A percentile compares a stretch with the other conserved stretches of the same genome.
Evolutionary conservation across 805 yeast species (phyloP).

Genomic region (Saccharomyces cerevisiae): DNA sequence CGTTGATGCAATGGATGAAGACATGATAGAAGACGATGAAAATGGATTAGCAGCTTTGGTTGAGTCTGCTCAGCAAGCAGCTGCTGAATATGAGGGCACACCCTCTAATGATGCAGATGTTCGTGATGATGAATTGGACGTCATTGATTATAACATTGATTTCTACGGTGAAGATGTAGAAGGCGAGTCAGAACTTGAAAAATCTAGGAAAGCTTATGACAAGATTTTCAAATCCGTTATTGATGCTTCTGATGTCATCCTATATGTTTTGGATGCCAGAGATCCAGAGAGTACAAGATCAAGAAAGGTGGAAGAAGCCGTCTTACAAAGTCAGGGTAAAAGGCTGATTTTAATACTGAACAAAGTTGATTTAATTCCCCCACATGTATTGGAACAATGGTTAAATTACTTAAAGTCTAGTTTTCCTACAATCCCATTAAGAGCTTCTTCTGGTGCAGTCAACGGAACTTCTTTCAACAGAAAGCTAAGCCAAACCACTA

Average conservation of each 20-base stretch:
- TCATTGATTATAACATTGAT: slow-evolving; percentile 42
- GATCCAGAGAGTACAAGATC: slow-evolving; percentile 96
- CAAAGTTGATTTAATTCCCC: slow-evolving; percentile 89
- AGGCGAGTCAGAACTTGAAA: slow-evolving; percentile 47
- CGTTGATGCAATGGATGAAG: slow-evolving; percentile 28
- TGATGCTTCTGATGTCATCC: slow-evolving; percentile 81
- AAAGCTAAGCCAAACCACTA: slow-evolving; percentile 58
- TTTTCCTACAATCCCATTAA: slow-evolving; percentile 89
- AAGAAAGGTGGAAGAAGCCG: slow-evolving; percentile 81
- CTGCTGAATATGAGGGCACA: slow-evolving; percentile 48
- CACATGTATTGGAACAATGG: slow-evolving; percentile 78
- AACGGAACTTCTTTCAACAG: slow-evolving; percentile 64
- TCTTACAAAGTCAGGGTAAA: slow-evolving; percentile 65
- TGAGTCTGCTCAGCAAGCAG: slow-evolving; percentile 86
- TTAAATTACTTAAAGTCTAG: slow-evolving; percentile 63
- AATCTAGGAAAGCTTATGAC: slow-evolving; percentile 84
- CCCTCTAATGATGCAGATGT: slow-evolving; percentile 39
- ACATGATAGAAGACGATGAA: slow-evolving; percentile 35
- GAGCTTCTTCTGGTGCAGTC: slow-evolving; percentile 68
- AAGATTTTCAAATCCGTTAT: slow-evolving; percentile 89
- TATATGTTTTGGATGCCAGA: slow-evolving; percentile 94
- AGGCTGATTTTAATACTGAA: slow-evolving; percentile 79
- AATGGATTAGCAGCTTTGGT: slow-evolving; percentile 73
- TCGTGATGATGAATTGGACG: slow-evolving; percentile 38
- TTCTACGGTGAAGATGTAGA: slow-evolving; percentile 38